phyloP scores from a whole-genome alignment of 176 grass and related monocot species.

The Secale cereale region DNA sequence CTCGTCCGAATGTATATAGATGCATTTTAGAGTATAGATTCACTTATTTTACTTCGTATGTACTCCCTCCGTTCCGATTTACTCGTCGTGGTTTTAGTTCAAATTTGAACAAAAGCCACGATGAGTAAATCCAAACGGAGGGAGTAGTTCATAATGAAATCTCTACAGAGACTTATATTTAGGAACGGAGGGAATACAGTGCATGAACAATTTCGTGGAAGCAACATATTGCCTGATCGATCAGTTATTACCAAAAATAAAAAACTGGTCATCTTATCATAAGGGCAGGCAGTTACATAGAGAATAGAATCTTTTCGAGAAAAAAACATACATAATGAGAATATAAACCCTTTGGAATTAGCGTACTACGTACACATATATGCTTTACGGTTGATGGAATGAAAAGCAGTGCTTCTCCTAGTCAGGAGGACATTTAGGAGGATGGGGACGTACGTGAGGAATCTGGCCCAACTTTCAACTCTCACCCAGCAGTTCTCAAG shows the following conservation, averaged over 20 bases:
- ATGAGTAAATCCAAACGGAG: too few species aligned
- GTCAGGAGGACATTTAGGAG: conserved; percentile 38
- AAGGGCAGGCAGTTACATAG: neutral
- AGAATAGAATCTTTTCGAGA: too few species aligned
- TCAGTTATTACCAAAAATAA: neutral
- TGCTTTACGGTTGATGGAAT: conserved; percentile 33
- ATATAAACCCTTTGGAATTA: conserved; percentile 20
- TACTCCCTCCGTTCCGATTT: too few species aligned
- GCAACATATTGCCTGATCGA: neutral
- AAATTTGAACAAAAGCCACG: too few species aligned
- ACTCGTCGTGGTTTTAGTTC: too few species aligned
- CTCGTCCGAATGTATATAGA: too few species aligned
- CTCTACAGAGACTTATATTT: too few species aligned
- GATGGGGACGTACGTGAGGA: conserved; percentile 32
- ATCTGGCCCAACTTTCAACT: conserved; percentile 17
- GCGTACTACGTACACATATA: conserved; percentile 15
- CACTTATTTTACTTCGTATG: too few species aligned
- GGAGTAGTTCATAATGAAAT: too few species aligned
- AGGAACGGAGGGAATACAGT: too few species aligned
- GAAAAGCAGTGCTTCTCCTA: conserved; percentile 41
- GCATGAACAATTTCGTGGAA: neutral
- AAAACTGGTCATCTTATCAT: neutral
- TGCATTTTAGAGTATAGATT: too few species aligned
- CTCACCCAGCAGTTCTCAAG: neutral
- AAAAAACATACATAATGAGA: neutral